phyloP scores from a whole-genome alignment of 1,284 basidiomycete species.

The Grifola frondosa region DNA sequence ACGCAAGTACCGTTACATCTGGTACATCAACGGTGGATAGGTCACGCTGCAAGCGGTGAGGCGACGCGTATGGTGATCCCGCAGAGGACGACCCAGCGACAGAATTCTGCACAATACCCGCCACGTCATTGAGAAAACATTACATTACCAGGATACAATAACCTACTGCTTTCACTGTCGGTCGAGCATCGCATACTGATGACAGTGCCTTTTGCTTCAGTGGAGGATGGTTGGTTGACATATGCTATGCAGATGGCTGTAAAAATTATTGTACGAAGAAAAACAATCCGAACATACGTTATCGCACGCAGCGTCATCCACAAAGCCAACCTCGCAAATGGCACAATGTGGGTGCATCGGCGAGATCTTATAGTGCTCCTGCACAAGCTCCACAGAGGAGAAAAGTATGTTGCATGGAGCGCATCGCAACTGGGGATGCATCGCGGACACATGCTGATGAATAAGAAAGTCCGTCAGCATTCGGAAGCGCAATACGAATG shows the following conservation, averaged over 20 bases:
- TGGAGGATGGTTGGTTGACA: slow-evolving; percentile 15
- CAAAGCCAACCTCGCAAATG: slow-evolving; percentile 17
- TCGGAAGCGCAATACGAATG: not conserved
- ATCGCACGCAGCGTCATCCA: slow-evolving; percentile 14
- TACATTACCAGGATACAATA: no score
- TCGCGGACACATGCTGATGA: slow-evolving; percentile 15
- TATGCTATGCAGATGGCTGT: slow-evolving; percentile 8
- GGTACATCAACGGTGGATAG: no score
- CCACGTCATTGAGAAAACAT: no score
- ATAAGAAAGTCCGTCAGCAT: not conserved
- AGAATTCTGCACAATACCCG: no score
- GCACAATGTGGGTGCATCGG: slow-evolving; percentile 19
- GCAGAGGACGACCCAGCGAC: no score
- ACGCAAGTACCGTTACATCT: no score
- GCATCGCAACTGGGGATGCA: slow-evolving; percentile 14
- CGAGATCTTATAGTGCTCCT: slow-evolving; percentile 15
- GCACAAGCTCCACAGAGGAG: slow-evolving; percentile 9
- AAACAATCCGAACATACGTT: slow-evolving; percentile 2
- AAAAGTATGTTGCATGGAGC: slow-evolving; percentile 13
- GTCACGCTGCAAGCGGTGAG: no score
- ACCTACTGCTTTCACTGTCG: no score
- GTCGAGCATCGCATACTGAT: no score
- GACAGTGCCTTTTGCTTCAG: slow-evolving; percentile 5
- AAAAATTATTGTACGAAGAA: not conserved
- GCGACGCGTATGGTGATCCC: no score